Evolutionary conservation across 2,329 filamentous ascomycete genomes (phyloP).

Genomic region (Cercospora beticola): DNA sequence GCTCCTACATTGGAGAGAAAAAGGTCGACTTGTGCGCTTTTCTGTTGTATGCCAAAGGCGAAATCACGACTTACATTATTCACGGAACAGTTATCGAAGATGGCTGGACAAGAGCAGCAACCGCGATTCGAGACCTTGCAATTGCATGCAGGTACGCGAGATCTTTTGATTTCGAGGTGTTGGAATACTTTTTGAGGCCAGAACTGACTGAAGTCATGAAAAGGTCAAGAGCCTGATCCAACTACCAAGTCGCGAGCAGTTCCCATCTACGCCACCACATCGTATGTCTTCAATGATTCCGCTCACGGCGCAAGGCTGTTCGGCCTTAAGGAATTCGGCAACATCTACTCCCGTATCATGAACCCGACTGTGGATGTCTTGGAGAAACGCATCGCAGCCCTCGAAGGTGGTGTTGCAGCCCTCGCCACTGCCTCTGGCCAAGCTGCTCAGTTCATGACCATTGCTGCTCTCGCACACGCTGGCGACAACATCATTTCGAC

Average conservation of each 20-base stretch:
- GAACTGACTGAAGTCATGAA: conserved; percentile 7
- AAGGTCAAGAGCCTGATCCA: conserved; percentile 75
- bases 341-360: conserved; percentile 96
- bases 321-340: conserved; percentile 93
- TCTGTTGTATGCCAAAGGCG: conserved; percentile 18
- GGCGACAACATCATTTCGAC: conserved; percentile 95
- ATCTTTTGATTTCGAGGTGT: neutral
- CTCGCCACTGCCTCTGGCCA: conserved; percentile 84
- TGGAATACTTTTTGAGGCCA: neutral
- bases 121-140: conserved; percentile 54
- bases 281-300: conserved; percentile 91
- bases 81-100: conserved; percentile 31
- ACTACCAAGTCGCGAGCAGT: conserved; percentile 85
- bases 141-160: conserved; percentile 48
- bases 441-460: conserved; percentile 87
- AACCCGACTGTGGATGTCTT: conserved; percentile 96
- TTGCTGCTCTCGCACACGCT: conserved; percentile 76
- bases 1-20: neutral
- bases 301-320: conserved; percentile 94
- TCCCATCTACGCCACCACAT: conserved; percentile 92
- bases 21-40: neutral
- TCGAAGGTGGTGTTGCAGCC: conserved; percentile 87
- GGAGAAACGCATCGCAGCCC: conserved; percentile 91
- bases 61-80: conserved; percentile 30
- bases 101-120: conserved; percentile 41